Conservation (phyloP, 805 yeast genomes). For the Lachancea lanzarotensis region DNA sequence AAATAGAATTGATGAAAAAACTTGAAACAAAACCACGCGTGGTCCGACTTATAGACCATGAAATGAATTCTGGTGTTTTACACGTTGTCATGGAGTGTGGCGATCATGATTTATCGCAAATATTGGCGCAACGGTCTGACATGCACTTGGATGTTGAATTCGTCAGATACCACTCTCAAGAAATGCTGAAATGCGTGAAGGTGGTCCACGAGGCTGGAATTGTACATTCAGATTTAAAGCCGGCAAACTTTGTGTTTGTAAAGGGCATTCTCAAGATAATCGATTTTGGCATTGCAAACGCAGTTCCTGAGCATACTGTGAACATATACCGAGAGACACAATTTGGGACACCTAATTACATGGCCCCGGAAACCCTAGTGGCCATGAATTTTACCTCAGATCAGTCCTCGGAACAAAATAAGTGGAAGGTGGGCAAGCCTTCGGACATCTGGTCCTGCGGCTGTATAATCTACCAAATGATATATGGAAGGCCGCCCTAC, state of each 20-base stretch:
- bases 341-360: conserved; percentile 92
- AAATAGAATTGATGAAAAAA: conserved; percentile 64
- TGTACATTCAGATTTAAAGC: conserved; percentile 75
- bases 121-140: conserved; percentile 50
- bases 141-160: conserved; percentile 61
- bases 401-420: conserved; percentile 20
- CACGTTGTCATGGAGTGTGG: conserved; percentile 91
- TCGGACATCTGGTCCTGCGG: conserved; percentile 99
- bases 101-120: conserved; percentile 81
- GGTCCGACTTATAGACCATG: conserved; percentile 68
- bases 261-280: conserved; percentile 80
- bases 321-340: conserved; percentile 86
- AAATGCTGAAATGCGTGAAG: conserved; percentile 71
- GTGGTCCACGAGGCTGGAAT: conserved; percentile 86
- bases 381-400: conserved; percentile 40
- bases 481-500: conserved; percentile 89
- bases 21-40: conserved; percentile 62
- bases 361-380: conserved; percentile 93
- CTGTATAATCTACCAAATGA: conserved; percentile 90
- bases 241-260: conserved; percentile 71
- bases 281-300: conserved; percentile 95
- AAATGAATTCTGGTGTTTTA: conserved; percentile 57
- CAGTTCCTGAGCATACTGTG: conserved; percentile 86
- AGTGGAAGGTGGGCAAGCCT: conserved; percentile 83
- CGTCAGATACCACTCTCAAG: conserved; percentile 71